These are phyloP conservation scores for Lojkania enalia DNA, from an alignment of 2,329 filamentous ascomycete genomes.

Conservation along the genomic window DNA sequence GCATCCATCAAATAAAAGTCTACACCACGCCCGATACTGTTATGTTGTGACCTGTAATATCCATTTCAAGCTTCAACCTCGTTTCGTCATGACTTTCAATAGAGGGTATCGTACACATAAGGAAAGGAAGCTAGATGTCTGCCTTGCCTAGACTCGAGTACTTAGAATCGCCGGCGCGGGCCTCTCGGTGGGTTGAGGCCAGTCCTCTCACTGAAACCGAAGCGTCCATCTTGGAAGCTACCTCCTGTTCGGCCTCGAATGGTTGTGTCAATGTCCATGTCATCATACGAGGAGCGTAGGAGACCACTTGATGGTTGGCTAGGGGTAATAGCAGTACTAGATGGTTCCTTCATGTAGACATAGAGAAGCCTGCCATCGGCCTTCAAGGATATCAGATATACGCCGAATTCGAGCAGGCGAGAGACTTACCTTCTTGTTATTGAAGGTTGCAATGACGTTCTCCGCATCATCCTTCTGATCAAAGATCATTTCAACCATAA, in stretches of 20 bases:
- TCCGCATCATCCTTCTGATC: constrained; percentile 73
- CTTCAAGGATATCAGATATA: constrained; percentile 51
- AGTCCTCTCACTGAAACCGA: constrained; percentile 43
- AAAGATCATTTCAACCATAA: constrained; percentile 79
- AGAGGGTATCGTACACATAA: not conserved
- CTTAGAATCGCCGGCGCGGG: constrained; percentile 38
- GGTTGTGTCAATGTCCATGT: constrained; percentile 49
- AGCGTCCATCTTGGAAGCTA: constrained; percentile 50
- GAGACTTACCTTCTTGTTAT: constrained; percentile 71
- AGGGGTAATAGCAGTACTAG: constrained; percentile 33
- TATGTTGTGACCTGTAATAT: no score
- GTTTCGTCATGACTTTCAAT: no score
- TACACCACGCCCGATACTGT: no score
- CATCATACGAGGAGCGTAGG: constrained; percentile 30
- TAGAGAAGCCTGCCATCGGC: constrained; percentile 75
- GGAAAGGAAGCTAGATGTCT: not conserved
- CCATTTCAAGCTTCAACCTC: no score
- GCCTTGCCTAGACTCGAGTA: not conserved
- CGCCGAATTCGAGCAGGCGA: constrained; percentile 19
- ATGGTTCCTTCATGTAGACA: constrained; percentile 67
- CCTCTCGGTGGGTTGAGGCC: constrained; percentile 35
- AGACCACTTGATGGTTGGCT: constrained; percentile 26
- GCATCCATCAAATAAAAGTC: no score
- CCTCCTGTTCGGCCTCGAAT: constrained; percentile 28
- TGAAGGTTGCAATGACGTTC: constrained; percentile 73